Evolutionary conservation across 176 grass and related monocot species (phyloP), one percentile per base, ranked within the genome.

Genomic region (Avena atlantica): DNA sequence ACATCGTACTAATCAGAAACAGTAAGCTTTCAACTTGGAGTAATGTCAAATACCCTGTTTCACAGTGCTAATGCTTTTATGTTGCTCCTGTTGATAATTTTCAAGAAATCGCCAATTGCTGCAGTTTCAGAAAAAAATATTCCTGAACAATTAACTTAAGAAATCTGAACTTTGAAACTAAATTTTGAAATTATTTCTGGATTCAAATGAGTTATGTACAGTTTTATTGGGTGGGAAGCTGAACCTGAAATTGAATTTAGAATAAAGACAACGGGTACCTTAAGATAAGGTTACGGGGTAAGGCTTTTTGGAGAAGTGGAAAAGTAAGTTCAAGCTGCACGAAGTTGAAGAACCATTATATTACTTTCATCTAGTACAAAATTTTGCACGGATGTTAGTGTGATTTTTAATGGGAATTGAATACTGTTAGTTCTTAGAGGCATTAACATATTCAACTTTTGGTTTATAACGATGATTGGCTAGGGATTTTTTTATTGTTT

Each of bases 261-360:
- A 81, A 66, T 48, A 49, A 65, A 42, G 6, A 7, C 14, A 61
- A 57, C 20, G 11, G 16, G 9, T 10, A 61, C 20, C 9, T 59
- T 37, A 78, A 12, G 52, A 19, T 29, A 70, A 70, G 29, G 34
- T 69, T 70, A 83, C 24, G 13, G 56, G 20, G 31, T 45, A 79
- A 42, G 12, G 5, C 21, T 82, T 68, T 69, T 70, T 15, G 3
- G 11, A 70, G 29, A 83, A 83, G 23, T 66, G 6, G 60, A 82
- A 82, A 74, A 29, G 53, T 74, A 48, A 83, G 57, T 61, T 21
- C n/a, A 59, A 59, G 52, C 14, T 83, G 58, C 52, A 55, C 8
- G 56, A 59, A 87, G 25, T 80, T 71, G 17, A 37, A 73, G 66
- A 51, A 81, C 67, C 67, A 24, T 87, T 87, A 4, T 8, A 20